Evolutionary conservation across 495 filamentous ascomycete genomes (phyloP).

Genomic region (Symbiotaphrina buchneri): DNA sequence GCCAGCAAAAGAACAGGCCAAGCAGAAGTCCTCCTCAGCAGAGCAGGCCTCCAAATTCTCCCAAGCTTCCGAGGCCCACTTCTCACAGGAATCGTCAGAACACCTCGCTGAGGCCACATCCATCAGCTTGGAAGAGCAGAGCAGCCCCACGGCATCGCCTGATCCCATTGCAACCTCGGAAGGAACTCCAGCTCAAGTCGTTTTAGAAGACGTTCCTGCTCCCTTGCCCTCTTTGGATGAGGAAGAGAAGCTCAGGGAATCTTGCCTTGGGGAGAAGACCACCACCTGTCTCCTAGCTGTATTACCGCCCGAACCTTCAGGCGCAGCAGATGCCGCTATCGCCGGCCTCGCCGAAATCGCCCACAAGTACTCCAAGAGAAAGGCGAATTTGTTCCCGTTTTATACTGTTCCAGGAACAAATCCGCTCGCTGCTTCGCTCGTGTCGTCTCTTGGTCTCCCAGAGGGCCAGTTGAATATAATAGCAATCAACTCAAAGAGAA

Average conservation of each 20-base stretch:
- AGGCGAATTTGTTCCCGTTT: conserved; percentile 59
- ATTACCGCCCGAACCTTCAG: conserved; percentile 31
- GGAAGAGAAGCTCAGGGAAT: conserved; percentile 32
- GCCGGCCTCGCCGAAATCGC: conserved; percentile 46
- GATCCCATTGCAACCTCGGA: conserved; percentile 17
- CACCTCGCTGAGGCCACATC: conserved; percentile 14
- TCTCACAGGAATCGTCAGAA: conserved; percentile 15
- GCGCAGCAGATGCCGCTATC: conserved; percentile 31
- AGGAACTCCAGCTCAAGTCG: conserved; percentile 23
- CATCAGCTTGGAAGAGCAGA: conserved; percentile 18
- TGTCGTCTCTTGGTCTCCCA: conserved; percentile 24
- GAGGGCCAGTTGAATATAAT: conserved; percentile 33
- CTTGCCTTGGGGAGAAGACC: conserved; percentile 56
- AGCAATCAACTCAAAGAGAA: conserved; percentile 61
- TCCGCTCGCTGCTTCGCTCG: conserved; percentile 26
- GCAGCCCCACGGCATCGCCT: conserved; percentile 22
- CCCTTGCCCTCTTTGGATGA: conserved; percentile 28
- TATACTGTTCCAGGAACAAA: conserved; percentile 50
- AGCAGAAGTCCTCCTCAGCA: too few species aligned
- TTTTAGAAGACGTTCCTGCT: conserved; percentile 23
- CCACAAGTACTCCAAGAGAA: conserved; percentile 42
- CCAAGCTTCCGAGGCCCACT: conserved; percentile 18
- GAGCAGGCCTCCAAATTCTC: too few species aligned
- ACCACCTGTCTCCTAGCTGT: conserved; percentile 73
- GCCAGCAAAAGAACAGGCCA: conserved; percentile 8